Evolutionary conservation across 805 yeast species (phyloP).

Genomic region (Metschnikowia amazonensis): DNA sequence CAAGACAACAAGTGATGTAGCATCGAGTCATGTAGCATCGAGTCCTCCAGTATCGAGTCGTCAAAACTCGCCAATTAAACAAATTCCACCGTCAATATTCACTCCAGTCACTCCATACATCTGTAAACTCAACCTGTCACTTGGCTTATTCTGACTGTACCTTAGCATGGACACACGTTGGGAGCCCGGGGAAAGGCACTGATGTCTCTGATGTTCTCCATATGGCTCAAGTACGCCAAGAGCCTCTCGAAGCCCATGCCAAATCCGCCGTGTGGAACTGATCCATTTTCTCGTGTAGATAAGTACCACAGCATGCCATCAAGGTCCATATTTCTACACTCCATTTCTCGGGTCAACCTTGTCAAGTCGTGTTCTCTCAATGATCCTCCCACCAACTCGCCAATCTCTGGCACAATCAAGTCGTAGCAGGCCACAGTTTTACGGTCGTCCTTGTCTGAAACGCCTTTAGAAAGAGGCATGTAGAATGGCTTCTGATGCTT

Average conservation of each 20-base stretch:
- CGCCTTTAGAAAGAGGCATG: constrained; percentile 58
- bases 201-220: constrained; percentile 81
- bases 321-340: constrained; percentile 51
- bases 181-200: constrained; percentile 83
- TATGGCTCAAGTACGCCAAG: constrained; percentile 64
- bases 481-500: constrained; percentile 77
- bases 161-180: constrained; percentile 32
- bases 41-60: too few relatives aligned
- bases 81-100: too few relatives aligned
- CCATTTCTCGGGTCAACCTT: constrained; percentile 47
- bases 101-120: too few relatives aligned
- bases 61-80: too few relatives aligned
- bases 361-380: constrained; percentile 71
- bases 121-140: too few relatives aligned
- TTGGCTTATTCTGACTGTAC: too few relatives aligned
- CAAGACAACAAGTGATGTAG: neutral
- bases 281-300: constrained; percentile 67
- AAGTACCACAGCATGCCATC: constrained; percentile 76
- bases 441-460: constrained; percentile 22
- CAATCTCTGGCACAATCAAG: constrained; percentile 82
- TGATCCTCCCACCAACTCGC: constrained; percentile 94
- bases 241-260: constrained; percentile 93
- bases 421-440: constrained; percentile 88
- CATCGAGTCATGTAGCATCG: too few relatives aligned
- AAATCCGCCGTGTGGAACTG: constrained; percentile 94